Base-by-base conservation (phyloP, 208 protist genomes). In the Vickermania ingenoplastis region DNA sequence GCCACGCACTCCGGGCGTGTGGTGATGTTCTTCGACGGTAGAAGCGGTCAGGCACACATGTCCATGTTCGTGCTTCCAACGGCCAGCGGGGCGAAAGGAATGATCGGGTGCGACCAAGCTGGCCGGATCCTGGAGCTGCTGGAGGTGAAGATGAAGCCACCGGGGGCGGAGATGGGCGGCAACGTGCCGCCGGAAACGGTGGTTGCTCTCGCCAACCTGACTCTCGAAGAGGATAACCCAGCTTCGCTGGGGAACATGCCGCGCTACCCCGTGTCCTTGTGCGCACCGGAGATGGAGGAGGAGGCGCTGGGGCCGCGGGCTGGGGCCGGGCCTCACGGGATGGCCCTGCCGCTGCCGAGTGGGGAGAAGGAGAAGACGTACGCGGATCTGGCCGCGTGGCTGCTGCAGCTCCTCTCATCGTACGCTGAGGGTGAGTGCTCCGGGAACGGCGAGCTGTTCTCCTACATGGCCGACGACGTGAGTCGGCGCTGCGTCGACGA, bases 381-480 rank as follows among this genome's bases (percentile, higher is more conserved):
- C 67, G 55, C 48, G 1, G 49, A 61, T 2, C 53, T 86, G 25
- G 77, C 74, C 17, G n/a, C 78, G 53, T 82, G 74, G 75, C 61
- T 92, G 52, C 52, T 92, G 36, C 59, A 72, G 57, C 49, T 88
- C 51, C 73, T 92, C 28, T 71, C 73, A 24, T 67, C 74, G 5
- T 81, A 80, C 60, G 77, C 81, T n/a, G 79, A 81, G 1, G n/a
- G n/a, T n/a, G 61, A 78, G 59, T 63, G 65, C 2, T 55, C 64
- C 22, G 41, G 64, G 25, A 48, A 27, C 41, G 61, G 72, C 59
- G 5, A 45, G 22, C 79, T 95, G 28, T 95, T 84, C 67, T 75
- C 79, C 17, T 85, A 83, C 17, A 69, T 95, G 31, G 61, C 75
- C 25, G 85, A 91, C 58, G 89, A 95, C 69, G 85, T 95, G 4